Base-by-base conservation (phyloP, 257 asterid genomes). In the Solanum sitiens region DNA sequence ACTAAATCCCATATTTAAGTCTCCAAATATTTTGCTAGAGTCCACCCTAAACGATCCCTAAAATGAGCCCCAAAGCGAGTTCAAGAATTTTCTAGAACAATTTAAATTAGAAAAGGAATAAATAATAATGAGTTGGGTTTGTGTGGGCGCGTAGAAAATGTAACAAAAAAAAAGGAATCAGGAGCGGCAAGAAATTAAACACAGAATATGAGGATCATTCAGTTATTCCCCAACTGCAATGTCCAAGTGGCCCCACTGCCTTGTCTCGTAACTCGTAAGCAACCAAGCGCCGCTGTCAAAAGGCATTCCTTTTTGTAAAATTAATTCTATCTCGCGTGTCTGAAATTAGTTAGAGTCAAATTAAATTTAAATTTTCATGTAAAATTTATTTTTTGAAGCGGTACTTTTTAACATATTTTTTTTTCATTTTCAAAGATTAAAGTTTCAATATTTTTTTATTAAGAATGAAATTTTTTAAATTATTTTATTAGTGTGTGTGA, bases 351-450 rank as follows among this genome's bases (percentile, higher is more conserved):
- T 13, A 45, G 7, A 45, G 3, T 15, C 8, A 1, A 15, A 50
- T 0, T 50, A 14, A 61, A 42, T 42, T 42, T 42, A 39, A 0
- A 39, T 39, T 39, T 7, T 0, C 0, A 2, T 0, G 42, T 39
- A 39, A 39, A 39, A 39, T 39, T 7, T 39, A 39, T 39, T 44
- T 3, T 11, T 44, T 44, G 15, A 3, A 11, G 5, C 0, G 5
- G 4, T 11, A 0, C 2, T 47, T 56, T 27, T 56, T 56, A 56
- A 8, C 0, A 1, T 0, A 0, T 1, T 56, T 20, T 0, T 0
- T 0, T 56, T 56, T 18, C 0, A 50, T 15, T 50, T 53, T 50
- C 0, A 50, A 50, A 14, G 0, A 37, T 37, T 1, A 47, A 47
- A 47, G 14, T 0, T 47, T 14, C 0, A 15, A 16, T 53, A 37